These are phyloP conservation scores for Salvia miltiorrhiza DNA, from an alignment of 257 asterid genomes.

Conservation along the genomic window DNA sequence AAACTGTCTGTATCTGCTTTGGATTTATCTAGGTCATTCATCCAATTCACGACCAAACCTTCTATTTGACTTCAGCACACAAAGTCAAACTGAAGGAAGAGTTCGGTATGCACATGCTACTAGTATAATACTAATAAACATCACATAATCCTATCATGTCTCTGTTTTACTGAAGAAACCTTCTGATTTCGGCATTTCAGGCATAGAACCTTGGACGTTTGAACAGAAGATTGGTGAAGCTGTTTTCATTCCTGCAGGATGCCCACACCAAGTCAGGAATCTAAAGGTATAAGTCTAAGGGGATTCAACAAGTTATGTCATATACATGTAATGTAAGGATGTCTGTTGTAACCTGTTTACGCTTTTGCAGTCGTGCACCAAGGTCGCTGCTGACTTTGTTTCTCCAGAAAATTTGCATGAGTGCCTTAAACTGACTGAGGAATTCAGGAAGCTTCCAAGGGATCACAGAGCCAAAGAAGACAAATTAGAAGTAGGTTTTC, in stretches of 20 bases:
- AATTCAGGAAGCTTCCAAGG: constrained; percentile 80
- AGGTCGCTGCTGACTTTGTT: constrained; percentile 91
- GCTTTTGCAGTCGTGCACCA: constrained; percentile 80
- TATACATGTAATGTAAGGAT: not conserved
- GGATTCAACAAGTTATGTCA: not conserved
- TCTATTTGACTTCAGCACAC: constrained; percentile 75
- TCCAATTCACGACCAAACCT: constrained; percentile 89
- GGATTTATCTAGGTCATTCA: constrained; percentile 63
- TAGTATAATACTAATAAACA: not conserved
- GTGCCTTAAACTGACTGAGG: constrained; percentile 74
- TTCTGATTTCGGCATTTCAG: constrained; percentile 30
- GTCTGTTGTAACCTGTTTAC: not conserved
- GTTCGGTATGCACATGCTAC: constrained; percentile 51
- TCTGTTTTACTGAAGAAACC: not conserved
- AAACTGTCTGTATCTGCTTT: not conserved
- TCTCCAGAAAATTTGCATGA: constrained; percentile 87
- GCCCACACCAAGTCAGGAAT: constrained; percentile 98
- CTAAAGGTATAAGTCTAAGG: constrained; percentile 51
- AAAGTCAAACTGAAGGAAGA: constrained; percentile 78
- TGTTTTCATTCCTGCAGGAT: constrained; percentile 94
- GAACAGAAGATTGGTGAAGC: constrained; percentile 91
- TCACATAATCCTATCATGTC: not conserved
- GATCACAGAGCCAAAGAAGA: constrained; percentile 90
- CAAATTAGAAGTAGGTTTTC: constrained; percentile 72
- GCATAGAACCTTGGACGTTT: constrained; percentile 93